Evolutionary conservation across 78 protist species (phyloP).

Genomic region (Dictyostelium brefeldianum): DNA sequence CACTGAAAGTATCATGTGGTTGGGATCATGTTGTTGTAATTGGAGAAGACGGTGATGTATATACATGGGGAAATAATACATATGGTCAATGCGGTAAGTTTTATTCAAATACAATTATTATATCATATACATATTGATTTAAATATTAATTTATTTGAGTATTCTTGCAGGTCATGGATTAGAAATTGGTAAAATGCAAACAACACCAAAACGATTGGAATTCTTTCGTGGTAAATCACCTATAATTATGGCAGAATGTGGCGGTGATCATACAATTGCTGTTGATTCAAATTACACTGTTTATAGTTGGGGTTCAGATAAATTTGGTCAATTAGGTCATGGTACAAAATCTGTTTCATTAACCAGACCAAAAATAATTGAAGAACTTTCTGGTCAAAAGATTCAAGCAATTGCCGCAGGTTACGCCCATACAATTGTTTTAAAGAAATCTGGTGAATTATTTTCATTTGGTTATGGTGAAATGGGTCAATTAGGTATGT

Average conservation of each 20-base stretch:
- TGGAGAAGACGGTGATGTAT: constrained; percentile 52
- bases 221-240: constrained; percentile 42
- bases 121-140: no score
- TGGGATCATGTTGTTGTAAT: constrained; percentile 72
- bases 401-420: constrained; percentile 56
- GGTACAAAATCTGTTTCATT: constrained; percentile 34
- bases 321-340: constrained; percentile 80
- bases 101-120: no score
- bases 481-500: constrained; percentile 66
- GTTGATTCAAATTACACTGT: constrained; percentile 24
- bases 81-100: constrained; percentile 27
- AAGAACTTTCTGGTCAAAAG: constrained; percentile 55
- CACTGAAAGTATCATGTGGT: constrained; percentile 57
- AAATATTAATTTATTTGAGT: no score
- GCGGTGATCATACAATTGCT: constrained; percentile 73
- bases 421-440: constrained; percentile 55
- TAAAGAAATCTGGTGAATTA: constrained; percentile 61
- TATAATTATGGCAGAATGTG: constrained; percentile 48
- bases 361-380: constrained; percentile 63
- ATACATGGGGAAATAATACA: constrained; percentile 71
- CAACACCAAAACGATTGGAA: constrained; percentile 52
- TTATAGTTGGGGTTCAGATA: constrained; percentile 71
- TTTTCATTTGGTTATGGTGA: constrained; percentile 69
- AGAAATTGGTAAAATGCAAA: constrained; percentile 36
- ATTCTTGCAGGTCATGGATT: constrained; percentile 74